phyloP scores from a whole-genome alignment of 164 flowering plant species.

The Macadamia integrifolia region DNA sequence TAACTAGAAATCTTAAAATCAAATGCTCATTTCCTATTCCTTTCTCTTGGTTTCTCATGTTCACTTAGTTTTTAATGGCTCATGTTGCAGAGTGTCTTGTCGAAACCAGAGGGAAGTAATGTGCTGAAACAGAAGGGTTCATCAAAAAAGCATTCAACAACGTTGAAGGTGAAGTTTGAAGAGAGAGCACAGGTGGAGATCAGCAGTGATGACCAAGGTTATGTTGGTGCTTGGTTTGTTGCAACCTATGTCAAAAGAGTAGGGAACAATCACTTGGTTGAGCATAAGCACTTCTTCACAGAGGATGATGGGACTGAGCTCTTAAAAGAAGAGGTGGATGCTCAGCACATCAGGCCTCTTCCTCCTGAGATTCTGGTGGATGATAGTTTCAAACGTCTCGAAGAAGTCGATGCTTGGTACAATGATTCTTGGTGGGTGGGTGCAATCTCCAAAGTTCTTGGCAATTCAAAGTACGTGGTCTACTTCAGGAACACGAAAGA shows the following conservation, averaged over 20 bases:
- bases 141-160: not conserved
- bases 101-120: too few relatives aligned
- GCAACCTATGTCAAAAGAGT: slow-evolving; percentile 41
- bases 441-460: slow-evolving; percentile 46
- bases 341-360: slow-evolving; percentile 49
- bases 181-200: slow-evolving; percentile 60
- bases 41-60: not conserved
- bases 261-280: slow-evolving; percentile 41
- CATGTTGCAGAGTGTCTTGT: slow-evolving; percentile 2
- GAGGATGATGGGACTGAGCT: slow-evolving; percentile 62
- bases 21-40: too few relatives aligned
- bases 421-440: slow-evolving; percentile 97
- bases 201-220: slow-evolving; percentile 83
- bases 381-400: slow-evolving; percentile 29
- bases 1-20: slow-evolving; percentile 8
- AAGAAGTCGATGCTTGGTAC: slow-evolving; percentile 75
- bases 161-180: slow-evolving; percentile 15
- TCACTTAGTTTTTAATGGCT: not conserved
- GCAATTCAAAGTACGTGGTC: slow-evolving; percentile 38
- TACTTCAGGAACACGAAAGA: slow-evolving; percentile 51
- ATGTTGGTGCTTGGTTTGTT: slow-evolving; percentile 65
- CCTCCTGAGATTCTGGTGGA: slow-evolving; percentile 41
- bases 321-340: slow-evolving; percentile 52
- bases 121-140: too few relatives aligned
- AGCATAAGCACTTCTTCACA: slow-evolving; percentile 50